A percentile compares a stretch with the other conserved stretches of the same genome.
Evolutionary conservation across 139 green algal species (phyloP).

Genomic region (Tetradesmus obliquus): DNA sequence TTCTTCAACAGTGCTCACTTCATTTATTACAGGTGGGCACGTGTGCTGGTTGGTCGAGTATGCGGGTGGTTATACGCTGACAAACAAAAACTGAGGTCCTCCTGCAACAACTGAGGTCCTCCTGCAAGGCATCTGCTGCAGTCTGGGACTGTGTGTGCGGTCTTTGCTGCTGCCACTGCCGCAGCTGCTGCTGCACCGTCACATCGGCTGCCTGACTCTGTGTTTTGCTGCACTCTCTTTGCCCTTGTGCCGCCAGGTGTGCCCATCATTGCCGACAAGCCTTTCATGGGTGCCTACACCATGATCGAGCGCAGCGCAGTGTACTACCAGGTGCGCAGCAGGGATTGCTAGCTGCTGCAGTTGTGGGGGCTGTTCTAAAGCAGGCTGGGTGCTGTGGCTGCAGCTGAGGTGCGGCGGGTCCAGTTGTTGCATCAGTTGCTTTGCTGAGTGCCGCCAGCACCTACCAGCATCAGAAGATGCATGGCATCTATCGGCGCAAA

Average conservation of each 20-base stretch:
- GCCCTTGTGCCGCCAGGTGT: slow-evolving; percentile 16
- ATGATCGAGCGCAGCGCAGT: slow-evolving; percentile 45
- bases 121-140: neutral
- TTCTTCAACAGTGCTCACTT: slow-evolving; percentile 41
- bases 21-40: slow-evolving; percentile 37
- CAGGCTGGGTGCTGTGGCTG: too few species aligned
- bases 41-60: neutral
- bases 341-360: neutral
- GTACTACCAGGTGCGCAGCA: slow-evolving; percentile 21
- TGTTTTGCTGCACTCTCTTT: too few species aligned
- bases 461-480: too few species aligned
- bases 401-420: too few species aligned
- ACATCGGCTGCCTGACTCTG: too few species aligned
- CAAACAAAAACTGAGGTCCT: too few species aligned
- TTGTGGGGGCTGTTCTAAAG: too few species aligned
- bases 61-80: too few species aligned
- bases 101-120: neutral
- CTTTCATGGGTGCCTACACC: slow-evolving; percentile 43
- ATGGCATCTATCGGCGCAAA: too few species aligned
- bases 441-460: too few species aligned
- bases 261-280: slow-evolving; percentile 46
- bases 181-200: neutral
- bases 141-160: neutral
- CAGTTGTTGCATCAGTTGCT: too few species aligned
- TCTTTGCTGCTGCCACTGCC: neutral